Conservation (phyloP, 345 rosid species). For the Lepidium sativum region DNA sequence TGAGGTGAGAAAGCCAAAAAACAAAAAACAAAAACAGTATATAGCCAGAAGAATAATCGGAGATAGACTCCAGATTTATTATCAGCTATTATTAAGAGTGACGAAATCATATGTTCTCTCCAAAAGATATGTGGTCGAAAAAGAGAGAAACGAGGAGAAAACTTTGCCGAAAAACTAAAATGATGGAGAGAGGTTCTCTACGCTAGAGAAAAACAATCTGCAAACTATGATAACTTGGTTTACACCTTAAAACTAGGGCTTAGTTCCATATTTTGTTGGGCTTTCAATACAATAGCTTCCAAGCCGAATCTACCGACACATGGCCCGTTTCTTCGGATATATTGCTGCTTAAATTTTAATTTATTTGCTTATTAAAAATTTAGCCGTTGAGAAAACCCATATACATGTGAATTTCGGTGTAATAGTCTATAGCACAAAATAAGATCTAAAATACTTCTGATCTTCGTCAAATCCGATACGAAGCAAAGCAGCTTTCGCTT, state of each 20-base stretch:
- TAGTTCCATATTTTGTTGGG: neutral
- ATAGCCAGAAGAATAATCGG: too few species aligned
- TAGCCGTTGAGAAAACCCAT: neutral
- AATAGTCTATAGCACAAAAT: slow-evolving; percentile 14
- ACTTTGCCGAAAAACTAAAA: too few species aligned
- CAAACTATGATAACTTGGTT: too few species aligned
- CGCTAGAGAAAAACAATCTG: too few species aligned
- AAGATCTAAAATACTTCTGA: slow-evolving; percentile 19
- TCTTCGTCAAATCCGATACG: slow-evolving; percentile 14
- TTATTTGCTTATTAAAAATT: neutral
- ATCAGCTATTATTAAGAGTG: too few species aligned
- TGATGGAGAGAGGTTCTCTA: too few species aligned
- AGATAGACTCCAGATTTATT: too few species aligned
- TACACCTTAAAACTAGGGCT: neutral
- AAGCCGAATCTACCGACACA: neutral
- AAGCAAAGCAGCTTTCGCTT: neutral
- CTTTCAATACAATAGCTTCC: slow-evolving; percentile 2
- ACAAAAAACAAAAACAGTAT: too few species aligned
- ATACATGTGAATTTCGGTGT: neutral
- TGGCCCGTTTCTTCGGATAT: neutral
- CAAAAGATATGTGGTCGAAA: too few species aligned
- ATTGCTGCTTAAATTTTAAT: neutral
- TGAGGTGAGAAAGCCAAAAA: too few species aligned
- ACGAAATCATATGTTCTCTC: too few species aligned
- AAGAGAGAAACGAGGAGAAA: too few species aligned